Evolutionary conservation across 2,329 filamentous ascomycete species (phyloP), one percentile per base, ranked within the genome.

Genomic region (Mycosphaerella sp.): DNA sequence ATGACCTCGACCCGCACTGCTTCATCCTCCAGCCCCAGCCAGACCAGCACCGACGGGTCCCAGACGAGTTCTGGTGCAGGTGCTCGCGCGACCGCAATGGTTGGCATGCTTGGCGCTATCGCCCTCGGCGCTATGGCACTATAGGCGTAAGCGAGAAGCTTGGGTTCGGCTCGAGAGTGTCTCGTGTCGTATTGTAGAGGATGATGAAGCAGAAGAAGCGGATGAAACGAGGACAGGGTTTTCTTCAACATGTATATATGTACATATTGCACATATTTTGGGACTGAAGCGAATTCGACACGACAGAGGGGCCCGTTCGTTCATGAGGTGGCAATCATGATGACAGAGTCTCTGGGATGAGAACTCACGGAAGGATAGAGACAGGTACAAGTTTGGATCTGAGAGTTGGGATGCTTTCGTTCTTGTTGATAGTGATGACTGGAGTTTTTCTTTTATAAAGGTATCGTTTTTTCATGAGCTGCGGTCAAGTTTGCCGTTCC

Each of bases 81-180:
- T 26, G 54, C 63, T 47, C 61, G 61, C 45, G 59, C 60, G 4
- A 62, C 63, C 45, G 56, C 58, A 17, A 57, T 61, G 55, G 62
- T 51, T 32, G 63, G 62, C 23, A 52, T 66, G 46, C 53, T 66
- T 40, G 63, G 63, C 41, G 54, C 59, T 31, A 55, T 66, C 29
- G 63, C 62, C 31, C 59, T 66, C n/a, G 63, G 62, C 43, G 63
- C 63, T 9, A 49, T 66, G 11, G 63, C 61, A 29, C 26, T 29
- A 29, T 29, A 29, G 26, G 6, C 26, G 26, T 29, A 7, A 4
- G 26, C 26, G 5, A 29, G 26, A 29, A 29, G 26, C 26, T 29
- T 29, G 26, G 26, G 6, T 7, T 29, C 26, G 26, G 26, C 26
- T 29, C 26, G 6, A 29, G 26, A 29, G 26, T 29, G 26, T 29